Conservation (phyloP, 1,284 basidiomycete genomes). For the Singerocomus inundabilis region DNA sequence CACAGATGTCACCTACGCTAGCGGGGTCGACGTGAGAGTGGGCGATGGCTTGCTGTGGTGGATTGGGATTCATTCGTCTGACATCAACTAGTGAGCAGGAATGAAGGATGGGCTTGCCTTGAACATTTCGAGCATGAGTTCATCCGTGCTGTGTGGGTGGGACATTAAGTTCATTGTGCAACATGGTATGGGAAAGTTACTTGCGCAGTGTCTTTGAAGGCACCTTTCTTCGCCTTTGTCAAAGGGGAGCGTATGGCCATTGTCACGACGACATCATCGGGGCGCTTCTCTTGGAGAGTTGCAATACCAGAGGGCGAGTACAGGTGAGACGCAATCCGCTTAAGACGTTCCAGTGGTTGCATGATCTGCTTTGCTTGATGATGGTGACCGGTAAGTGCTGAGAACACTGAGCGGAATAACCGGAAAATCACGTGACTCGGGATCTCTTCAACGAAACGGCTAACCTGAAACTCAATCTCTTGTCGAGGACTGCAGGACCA, state of each 20-base stretch:
- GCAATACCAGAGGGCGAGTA: conserved; percentile 39
- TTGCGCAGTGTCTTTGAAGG: conserved; percentile 68
- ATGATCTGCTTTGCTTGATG: not conserved
- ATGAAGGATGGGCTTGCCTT: conserved; percentile 45
- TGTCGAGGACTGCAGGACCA: no score
- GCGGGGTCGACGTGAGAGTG: conserved; percentile 65
- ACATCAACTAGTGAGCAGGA: not conserved
- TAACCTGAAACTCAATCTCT: no score
- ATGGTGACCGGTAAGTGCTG: no score
- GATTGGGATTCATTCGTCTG: not conserved
- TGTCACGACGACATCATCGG: conserved; percentile 78
- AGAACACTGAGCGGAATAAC: no score
- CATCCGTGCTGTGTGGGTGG: conserved; percentile 56
- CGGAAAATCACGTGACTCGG: no score
- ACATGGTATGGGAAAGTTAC: conserved; percentile 33
- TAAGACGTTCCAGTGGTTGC: conserved; percentile 51
- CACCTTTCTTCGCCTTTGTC: conserved; percentile 77
- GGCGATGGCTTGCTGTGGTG: conserved; percentile 54
- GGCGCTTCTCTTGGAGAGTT: conserved; percentile 53
- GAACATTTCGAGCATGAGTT: conserved; percentile 76
- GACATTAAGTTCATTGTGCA: conserved; percentile 3
- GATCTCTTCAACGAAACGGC: no score
- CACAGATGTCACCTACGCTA: conserved; percentile 75
- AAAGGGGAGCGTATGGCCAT: conserved; percentile 75
- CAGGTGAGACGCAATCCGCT: conserved; percentile 64